Evolutionary conservation across 2,329 filamentous ascomycete species (phyloP).

Genomic region (Cercospora sojina): DNA sequence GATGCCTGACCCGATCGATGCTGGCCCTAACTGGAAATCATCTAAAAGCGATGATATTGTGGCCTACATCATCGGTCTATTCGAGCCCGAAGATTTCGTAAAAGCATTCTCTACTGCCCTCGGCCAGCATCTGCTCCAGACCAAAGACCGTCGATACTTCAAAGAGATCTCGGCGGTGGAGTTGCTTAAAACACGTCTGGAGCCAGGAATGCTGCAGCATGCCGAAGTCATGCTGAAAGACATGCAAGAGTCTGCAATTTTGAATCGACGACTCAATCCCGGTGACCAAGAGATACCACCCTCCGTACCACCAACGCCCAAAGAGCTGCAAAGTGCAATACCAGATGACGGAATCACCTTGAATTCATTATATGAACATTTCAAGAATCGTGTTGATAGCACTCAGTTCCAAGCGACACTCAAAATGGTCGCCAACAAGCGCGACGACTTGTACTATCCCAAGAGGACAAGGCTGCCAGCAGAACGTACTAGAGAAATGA

Average conservation of each 20-base stretch:
- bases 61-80: slow-evolving; percentile 81
- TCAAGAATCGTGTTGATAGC: slow-evolving; percentile 32
- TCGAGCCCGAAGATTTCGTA: slow-evolving; percentile 91
- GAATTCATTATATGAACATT: slow-evolving; percentile 34
- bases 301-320: slow-evolving; percentile 28
- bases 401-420: slow-evolving; percentile 31
- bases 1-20: slow-evolving; percentile 90
- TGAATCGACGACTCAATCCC: slow-evolving; percentile 49
- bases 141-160: slow-evolving; percentile 64
- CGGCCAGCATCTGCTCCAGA: slow-evolving; percentile 71
- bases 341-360: slow-evolving; percentile 40
- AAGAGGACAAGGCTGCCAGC: slow-evolving; percentile 31
- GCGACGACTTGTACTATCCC: slow-evolving; percentile 33
- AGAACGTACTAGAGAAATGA: slow-evolving; percentile 18
- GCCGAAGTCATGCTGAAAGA: slow-evolving; percentile 98
- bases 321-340: slow-evolving; percentile 38
- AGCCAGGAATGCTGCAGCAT: slow-evolving; percentile 79
- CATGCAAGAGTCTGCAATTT: slow-evolving; percentile 73
- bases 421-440: slow-evolving; percentile 32
- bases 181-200: slow-evolving; percentile 83
- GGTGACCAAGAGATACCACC: slow-evolving; percentile 24
- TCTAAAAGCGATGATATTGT: slow-evolving; percentile 89
- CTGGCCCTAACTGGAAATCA: slow-evolving; percentile 83
- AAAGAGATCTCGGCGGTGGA: slow-evolving; percentile 82
- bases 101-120: slow-evolving; percentile 89